Percentiles rank a stretch among this genome's conserved stretches.
These are phyloP conservation scores for Aspergillus sp. DNA, from an alignment of 2,329 filamentous ascomycete species.

Conservation along the genomic window DNA sequence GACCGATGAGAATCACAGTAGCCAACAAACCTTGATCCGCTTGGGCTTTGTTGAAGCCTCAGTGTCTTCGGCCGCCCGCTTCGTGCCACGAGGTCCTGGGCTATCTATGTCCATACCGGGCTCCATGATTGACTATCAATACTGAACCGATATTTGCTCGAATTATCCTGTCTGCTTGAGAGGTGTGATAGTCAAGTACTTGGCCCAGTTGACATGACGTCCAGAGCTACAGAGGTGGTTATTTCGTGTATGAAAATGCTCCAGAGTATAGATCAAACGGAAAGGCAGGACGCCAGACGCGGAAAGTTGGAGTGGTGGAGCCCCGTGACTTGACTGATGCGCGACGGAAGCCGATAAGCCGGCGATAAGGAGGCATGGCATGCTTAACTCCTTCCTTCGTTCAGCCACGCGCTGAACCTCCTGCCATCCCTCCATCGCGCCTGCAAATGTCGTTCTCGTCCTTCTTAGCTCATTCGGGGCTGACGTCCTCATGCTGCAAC, in stretches of 20 bases:
- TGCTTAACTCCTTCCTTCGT: neutral
- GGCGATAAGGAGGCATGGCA: neutral
- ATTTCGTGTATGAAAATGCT: neutral
- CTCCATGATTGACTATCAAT: conserved; percentile 5
- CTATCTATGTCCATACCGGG: conserved; percentile 45
- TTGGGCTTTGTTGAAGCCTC: conserved; percentile 43
- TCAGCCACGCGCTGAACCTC: neutral
- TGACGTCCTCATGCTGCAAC: conserved; percentile 17
- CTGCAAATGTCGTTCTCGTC: conserved; percentile 11
- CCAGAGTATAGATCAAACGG: neutral
- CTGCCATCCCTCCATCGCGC: neutral
- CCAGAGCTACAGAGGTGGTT: neutral
- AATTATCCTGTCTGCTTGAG: neutral
- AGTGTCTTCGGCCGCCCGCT: conserved; percentile 51
- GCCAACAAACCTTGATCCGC: conserved; percentile 43
- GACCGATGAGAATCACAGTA: neutral
- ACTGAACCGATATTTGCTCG: neutral
- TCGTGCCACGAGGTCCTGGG: conserved; percentile 41
- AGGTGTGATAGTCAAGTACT: neutral
- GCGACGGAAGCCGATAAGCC: neutral
- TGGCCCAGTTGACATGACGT: too few species aligned
- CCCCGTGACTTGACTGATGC: neutral
- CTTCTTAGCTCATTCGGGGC: conserved; percentile 23
- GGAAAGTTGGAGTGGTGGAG: neutral
- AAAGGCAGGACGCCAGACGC: neutral